Evolutionary conservation across 352 stramenopile genomes (phyloP).

Genomic region (Pseudoperonospora humuli): DNA sequence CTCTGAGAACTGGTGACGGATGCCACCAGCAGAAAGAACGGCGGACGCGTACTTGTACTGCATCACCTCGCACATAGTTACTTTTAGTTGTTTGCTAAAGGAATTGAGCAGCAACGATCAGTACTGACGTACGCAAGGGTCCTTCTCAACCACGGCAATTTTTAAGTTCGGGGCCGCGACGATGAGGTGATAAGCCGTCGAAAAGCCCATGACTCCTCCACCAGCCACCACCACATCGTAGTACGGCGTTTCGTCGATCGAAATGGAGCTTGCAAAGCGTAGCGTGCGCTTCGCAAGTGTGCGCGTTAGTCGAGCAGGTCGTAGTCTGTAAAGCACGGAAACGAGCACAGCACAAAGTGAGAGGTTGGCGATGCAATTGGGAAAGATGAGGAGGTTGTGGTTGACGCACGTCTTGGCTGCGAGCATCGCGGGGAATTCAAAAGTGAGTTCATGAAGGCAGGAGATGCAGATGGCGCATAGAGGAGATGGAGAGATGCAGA

Average conservation of each 20-base stretch:
- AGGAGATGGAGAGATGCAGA: neutral
- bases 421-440: conserved; percentile 28
- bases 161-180: conserved; percentile 52
- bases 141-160: conserved; percentile 70
- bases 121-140: conserved; percentile 36
- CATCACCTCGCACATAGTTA: conserved; percentile 5
- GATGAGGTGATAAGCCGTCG: conserved; percentile 80
- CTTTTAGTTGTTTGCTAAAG: neutral
- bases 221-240: conserved; percentile 79
- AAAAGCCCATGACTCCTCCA: conserved; percentile 80
- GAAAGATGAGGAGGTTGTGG: neutral
- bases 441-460: conserved; percentile 15
- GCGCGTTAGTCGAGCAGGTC: conserved; percentile 13
- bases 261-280: conserved; percentile 21
- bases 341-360: conserved; percentile 8
- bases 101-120: neutral
- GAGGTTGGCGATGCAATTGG: neutral
- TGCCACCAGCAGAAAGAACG: conserved; percentile 66
- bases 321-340: conserved; percentile 11
- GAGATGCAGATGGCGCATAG: too few relatives aligned
- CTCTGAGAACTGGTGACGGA: conserved; percentile 80
- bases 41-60: conserved; percentile 82
- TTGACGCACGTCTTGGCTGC: conserved; percentile 27
- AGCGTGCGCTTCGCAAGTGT: conserved; percentile 10
- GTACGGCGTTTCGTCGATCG: conserved; percentile 23